phyloP scores from a whole-genome alignment of 495 filamentous ascomycete genomes.

The Neurospora sp. region DNA sequence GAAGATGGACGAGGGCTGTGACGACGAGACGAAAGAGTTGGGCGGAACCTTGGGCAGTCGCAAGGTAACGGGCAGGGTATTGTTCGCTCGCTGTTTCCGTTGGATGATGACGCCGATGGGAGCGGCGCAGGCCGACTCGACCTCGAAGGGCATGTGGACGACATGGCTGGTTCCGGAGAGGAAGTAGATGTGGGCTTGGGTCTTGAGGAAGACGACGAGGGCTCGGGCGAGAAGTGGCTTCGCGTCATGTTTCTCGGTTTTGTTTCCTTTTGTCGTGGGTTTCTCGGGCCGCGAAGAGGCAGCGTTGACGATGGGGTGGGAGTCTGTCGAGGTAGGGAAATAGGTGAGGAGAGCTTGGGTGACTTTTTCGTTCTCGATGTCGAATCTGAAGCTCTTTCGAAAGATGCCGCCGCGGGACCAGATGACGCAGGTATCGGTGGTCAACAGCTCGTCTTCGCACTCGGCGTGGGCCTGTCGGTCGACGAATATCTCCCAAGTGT shows the following conservation, averaged over 20 bases:
- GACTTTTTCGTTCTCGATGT: constrained; percentile 75
- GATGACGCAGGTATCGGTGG: constrained; percentile 72
- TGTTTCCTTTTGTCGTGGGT: background rate
- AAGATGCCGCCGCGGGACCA: constrained; percentile 86
- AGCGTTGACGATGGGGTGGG: constrained; percentile 3
- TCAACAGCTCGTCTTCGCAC: constrained; percentile 75
- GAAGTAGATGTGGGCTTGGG: constrained; percentile 88
- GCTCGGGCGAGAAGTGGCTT: constrained; percentile 46
- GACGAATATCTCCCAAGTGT: constrained; percentile 55
- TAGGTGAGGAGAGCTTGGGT: constrained; percentile 74
- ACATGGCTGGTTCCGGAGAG: constrained; percentile 82
- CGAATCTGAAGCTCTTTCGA: constrained; percentile 77
- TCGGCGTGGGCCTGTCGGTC: constrained; percentile 35
- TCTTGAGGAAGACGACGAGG: constrained; percentile 83
- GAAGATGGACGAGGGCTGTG: constrained; percentile 36
- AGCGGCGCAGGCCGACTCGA: constrained; percentile 76
- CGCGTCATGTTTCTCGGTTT: constrained; percentile 6
- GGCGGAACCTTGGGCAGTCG: constrained; percentile 53
- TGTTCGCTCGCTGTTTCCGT: constrained; percentile 45
- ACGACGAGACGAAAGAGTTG: constrained; percentile 70
- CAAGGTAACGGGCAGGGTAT: constrained; percentile 30
- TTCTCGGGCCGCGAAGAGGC: background rate
- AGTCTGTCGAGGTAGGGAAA: constrained; percentile 53
- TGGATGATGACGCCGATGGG: constrained; percentile 78
- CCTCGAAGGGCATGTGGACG: constrained; percentile 87